Evolutionary conservation across 164 flowering plant genomes (phyloP).

Genomic region (Stephania yunnanensis): DNA sequence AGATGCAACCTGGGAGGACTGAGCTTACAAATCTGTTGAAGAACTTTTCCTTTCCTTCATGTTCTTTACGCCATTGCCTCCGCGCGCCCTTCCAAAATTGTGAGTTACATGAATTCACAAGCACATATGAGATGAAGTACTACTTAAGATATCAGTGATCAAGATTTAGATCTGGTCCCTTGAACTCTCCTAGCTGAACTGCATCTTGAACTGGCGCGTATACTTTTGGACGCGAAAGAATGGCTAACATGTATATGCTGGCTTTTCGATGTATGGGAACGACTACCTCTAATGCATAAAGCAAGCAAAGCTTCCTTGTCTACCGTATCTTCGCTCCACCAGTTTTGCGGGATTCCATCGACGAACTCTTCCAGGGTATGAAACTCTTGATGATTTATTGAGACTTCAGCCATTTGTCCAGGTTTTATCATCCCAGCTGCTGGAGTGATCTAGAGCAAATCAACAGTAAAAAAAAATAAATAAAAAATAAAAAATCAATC

Average conservation of each 20-base stretch:
- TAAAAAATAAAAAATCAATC: no score
- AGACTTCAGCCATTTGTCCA: slow-evolving; percentile 56
- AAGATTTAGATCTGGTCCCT: slow-evolving; percentile 40
- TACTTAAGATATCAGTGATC: slow-evolving; percentile 32
- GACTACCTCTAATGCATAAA: slow-evolving; percentile 48
- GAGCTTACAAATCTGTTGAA: background rate
- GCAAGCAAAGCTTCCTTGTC: slow-evolving; percentile 68
- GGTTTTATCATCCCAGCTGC: slow-evolving; percentile 67
- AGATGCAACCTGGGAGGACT: background rate
- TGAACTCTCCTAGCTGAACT: slow-evolving; percentile 27
- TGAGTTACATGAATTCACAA: slow-evolving; percentile 37
- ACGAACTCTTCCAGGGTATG: slow-evolving; percentile 61
- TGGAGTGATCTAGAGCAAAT: slow-evolving; percentile 59
- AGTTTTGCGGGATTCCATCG: slow-evolving; percentile 77
- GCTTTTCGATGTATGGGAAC: slow-evolving; percentile 36
- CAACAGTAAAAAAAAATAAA: background rate
- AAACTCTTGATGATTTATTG: slow-evolving; percentile 60
- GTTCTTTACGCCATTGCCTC: slow-evolving; percentile 1
- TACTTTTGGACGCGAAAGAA: slow-evolving; percentile 43
- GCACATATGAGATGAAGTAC: slow-evolving; percentile 31
- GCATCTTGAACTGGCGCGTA: slow-evolving; percentile 27
- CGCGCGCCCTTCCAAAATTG: slow-evolving; percentile 24
- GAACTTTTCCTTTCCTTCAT: background rate
- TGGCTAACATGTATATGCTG: slow-evolving; percentile 56
- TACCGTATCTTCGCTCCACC: slow-evolving; percentile 87